Percentiles rank a stretch among this genome's conserved stretches.
Conservation (phyloP, 2,329 filamentous ascomycete genomes). For the Septoria linicola region DNA sequence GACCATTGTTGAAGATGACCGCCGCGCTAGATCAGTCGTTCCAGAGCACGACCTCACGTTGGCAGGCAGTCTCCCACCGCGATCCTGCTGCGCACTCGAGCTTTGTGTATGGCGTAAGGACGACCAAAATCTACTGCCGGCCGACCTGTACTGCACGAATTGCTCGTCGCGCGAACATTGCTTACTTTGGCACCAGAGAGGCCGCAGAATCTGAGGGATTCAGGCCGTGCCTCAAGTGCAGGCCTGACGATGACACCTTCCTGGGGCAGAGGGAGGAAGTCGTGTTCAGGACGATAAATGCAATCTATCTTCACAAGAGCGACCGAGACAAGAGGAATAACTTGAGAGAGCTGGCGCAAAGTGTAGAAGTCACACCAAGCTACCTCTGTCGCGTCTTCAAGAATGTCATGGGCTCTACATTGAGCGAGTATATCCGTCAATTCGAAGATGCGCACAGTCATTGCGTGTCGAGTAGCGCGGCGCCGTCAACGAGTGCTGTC, state of each 20-base stretch:
- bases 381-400: constrained; percentile 62
- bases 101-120: constrained; percentile 59
- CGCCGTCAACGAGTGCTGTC: background rate
- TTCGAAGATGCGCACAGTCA: background rate
- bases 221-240: constrained; percentile 59
- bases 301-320: background rate
- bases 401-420: constrained; percentile 16
- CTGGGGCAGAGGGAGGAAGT: constrained; percentile 5
- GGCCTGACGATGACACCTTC: constrained; percentile 43
- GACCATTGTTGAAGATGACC: no score
- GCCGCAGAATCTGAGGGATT: constrained; percentile 54
- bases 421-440: background rate
- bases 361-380: constrained; percentile 55
- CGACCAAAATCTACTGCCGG: constrained; percentile 60
- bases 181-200: constrained; percentile 51
- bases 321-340: background rate
- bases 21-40: background rate
- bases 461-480: background rate
- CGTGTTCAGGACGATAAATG: background rate
- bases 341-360: constrained; percentile 48
- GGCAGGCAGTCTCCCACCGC: constrained; percentile 18
- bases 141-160: constrained; percentile 62
- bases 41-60: constrained; percentile 5
- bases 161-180: constrained; percentile 56
- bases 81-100: constrained; percentile 19